These are phyloP conservation scores for Theileria parva DNA, from an alignment of 169 alveolate species.

Conservation along the genomic window DNA sequence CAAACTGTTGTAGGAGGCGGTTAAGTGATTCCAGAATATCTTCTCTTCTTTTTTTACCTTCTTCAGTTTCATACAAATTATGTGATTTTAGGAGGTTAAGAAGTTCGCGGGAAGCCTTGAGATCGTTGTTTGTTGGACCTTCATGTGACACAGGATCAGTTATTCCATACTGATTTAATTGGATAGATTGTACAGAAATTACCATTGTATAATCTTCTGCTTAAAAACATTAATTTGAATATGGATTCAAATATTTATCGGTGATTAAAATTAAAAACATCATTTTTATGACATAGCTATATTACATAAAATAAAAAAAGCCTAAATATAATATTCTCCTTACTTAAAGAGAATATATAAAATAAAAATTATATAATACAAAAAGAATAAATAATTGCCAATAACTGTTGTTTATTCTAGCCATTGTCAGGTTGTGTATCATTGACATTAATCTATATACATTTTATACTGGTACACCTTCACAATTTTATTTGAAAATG, in stretches of 20 bases:
- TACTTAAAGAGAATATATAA: background rate
- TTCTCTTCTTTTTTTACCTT: constrained; percentile 85
- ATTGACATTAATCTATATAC: background rate
- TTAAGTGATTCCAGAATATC: constrained; percentile 85
- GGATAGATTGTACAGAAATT: background rate
- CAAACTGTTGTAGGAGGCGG: constrained; percentile 87
- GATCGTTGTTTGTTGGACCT: constrained; percentile 81
- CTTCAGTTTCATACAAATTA: constrained; percentile 87
- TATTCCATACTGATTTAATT: constrained; percentile 59
- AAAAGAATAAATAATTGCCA: background rate
- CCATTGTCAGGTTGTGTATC: constrained; percentile 12
- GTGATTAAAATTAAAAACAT: background rate
- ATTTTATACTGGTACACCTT: constrained; percentile 3
- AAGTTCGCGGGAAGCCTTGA: constrained; percentile 76
- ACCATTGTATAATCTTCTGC: constrained; percentile 9
- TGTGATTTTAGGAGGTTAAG: constrained; percentile 73
- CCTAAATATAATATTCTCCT: background rate
- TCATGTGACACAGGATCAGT: constrained; percentile 72
- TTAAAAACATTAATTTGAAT: background rate
- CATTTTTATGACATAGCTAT: background rate
- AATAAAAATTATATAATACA: background rate
- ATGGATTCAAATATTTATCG: constrained; percentile 6
- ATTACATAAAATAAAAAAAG: constrained; percentile 1
- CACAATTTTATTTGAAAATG: background rate
- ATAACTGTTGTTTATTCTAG: background rate